Conservation (phyloP, 306 rosid species). For the Prunus mume region DNA sequence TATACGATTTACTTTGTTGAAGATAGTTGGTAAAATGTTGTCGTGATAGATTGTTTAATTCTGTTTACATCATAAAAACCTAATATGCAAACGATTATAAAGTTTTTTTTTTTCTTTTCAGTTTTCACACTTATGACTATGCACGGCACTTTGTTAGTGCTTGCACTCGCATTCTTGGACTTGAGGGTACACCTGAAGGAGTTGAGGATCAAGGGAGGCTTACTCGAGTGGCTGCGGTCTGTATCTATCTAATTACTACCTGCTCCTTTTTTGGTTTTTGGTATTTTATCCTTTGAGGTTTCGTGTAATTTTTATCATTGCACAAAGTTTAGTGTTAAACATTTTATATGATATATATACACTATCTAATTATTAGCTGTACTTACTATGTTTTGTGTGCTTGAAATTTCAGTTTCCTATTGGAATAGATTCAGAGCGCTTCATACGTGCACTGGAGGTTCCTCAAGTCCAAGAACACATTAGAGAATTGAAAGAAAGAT, state of each 20-base stretch:
- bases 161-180: constrained; percentile 85
- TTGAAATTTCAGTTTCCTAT: constrained; percentile 73
- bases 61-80: not conserved
- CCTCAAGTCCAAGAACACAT: constrained; percentile 51
- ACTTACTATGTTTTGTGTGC: constrained; percentile 23
- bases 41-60: not conserved
- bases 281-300: not conserved
- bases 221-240: constrained; percentile 88
- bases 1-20: not conserved
- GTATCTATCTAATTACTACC: constrained; percentile 20
- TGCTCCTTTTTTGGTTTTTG: constrained; percentile 7
- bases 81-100: not conserved
- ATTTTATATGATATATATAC: not conserved
- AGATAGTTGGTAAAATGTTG: not conserved
- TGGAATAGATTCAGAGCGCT: constrained; percentile 82
- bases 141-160: constrained; percentile 93
- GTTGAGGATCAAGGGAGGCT: constrained; percentile 89
- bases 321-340: not conserved
- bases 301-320: constrained; percentile 5
- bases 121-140: constrained; percentile 89
- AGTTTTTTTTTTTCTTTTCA: constrained; percentile 28
- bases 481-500: constrained; percentile 70
- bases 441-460: constrained; percentile 65
- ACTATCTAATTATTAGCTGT: constrained; percentile 8
- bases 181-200: constrained; percentile 90